Conservation (phyloP, 2,329 filamentous ascomycete genomes). For the Colletotrichum orbiculare region DNA sequence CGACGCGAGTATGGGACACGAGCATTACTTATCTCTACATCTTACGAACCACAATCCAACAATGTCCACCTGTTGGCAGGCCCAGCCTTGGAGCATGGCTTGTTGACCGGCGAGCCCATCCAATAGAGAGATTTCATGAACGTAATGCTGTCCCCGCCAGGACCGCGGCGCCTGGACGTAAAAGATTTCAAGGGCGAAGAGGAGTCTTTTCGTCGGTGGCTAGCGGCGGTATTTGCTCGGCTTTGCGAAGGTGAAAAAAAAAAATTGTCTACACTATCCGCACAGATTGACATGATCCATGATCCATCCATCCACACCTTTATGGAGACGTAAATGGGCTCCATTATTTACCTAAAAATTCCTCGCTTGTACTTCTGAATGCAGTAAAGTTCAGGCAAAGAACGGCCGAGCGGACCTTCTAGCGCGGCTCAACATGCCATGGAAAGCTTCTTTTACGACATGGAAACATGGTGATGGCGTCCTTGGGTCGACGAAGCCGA, state of each 20-base stretch:
- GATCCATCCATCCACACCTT: slow-evolving; percentile 16
- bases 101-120: slow-evolving; percentile 5
- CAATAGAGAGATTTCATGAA: slow-evolving; percentile 14
- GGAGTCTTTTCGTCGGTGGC: slow-evolving; percentile 13
- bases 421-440: slow-evolving; percentile 35
- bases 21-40: slow-evolving; percentile 2
- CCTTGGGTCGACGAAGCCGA: slow-evolving; percentile 17
- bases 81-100: slow-evolving; percentile 5
- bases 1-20: background rate
- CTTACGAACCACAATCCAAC: background rate
- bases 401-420: slow-evolving; percentile 25
- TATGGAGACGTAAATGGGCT: slow-evolving; percentile 15
- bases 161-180: slow-evolving; percentile 14
- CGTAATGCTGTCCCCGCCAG: slow-evolving; percentile 18
- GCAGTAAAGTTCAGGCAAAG: slow-evolving; percentile 13
- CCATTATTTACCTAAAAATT: slow-evolving; percentile 34
- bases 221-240: slow-evolving; percentile 33
- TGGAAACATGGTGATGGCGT: slow-evolving; percentile 31
- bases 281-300: no score
- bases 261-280: slow-evolving; percentile 15
- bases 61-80: slow-evolving; percentile 8
- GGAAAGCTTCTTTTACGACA: slow-evolving; percentile 36
- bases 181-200: slow-evolving; percentile 10
- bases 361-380: slow-evolving; percentile 28
- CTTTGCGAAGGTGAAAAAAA: slow-evolving; percentile 13